Base-by-base conservation (phyloP, 495 filamentous ascomycete genomes). In the Annulohypoxylon bovei region DNA sequence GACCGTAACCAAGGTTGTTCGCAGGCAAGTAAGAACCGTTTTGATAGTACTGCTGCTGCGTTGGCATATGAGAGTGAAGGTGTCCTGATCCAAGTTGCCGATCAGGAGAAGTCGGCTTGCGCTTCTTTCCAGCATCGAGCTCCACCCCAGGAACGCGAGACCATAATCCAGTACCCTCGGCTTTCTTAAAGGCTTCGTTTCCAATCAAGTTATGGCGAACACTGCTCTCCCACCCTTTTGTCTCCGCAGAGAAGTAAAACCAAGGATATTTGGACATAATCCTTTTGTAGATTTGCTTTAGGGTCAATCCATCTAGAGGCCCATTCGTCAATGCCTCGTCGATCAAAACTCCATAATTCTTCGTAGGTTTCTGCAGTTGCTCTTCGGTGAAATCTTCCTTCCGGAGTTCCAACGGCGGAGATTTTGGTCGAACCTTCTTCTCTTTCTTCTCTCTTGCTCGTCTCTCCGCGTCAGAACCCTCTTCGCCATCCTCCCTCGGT, bases 181-280 rank as follows among this genome's bases (percentile, higher is more conserved):
- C 91, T 76, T 97, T 96, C 75, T 87, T 86, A 78, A 99, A 99
- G 22, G 93, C 90, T 52, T 89, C 86, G 74, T 97, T 92, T 59
- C 95, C 93, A 33, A 93, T 92, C 25, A 99, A 85, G 65, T 99
- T 99, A 78, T 99, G 95, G 4, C 95, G 90, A 20, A 99, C 93
- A 80, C 93, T 97, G 69, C 94, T 97, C 75, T 98, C 95, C 95
- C 95, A 99, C 12, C 95, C 95, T 68, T 89, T 91, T 5, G 93
- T 95, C 39, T 84, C 83, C 28, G 89, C 89, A 59, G 87, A 88
- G 78, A 98, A 92, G 65, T 92, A 92, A 79, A 92, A 99, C 79
- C 88, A 97, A 0, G 95, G 96, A 73, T 96, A 97, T 72, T 91
- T 92, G 73, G 90, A 81, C 79, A 93, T 90, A 65, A 99, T 92